Evolutionary conservation across 2,329 filamentous ascomycete genomes (phyloP), one percentile per base, ranked within the genome.

Genomic region (Botryosphaeria dothidea): DNA sequence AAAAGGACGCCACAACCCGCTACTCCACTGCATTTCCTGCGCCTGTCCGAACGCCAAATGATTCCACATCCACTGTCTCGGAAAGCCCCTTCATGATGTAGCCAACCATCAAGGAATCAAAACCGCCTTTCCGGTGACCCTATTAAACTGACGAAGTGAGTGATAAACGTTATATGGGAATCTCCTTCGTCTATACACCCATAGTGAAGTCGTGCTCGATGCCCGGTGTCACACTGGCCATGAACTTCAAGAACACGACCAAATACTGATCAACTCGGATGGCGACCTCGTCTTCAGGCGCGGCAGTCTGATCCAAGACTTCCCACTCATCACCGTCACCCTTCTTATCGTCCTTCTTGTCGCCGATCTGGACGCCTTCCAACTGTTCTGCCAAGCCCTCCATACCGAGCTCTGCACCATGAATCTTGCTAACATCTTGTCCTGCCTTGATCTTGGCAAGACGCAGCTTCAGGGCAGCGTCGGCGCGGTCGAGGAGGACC

Each of bases 201-300:
- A 97, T 97, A 0, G 94, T 98, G 77, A 96, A 97, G 77, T 98
- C 94, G 78, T 97, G 92, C 80, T 98, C 94, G 78, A 99, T 98
- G 54, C 93, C 93, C 5, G 95, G 95, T 17, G 94, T 98, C 49
- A 99, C 95, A 72, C 76, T 79, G 70, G 82, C 82, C 81, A 84
- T 83, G 74, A 91, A 91, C 85, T 95, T 95, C 66, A 95, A 81
- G 78, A 95, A 95, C 3, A 95, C 92, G 15, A 95, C 90, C 29
- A 95, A 83, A 73, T 95, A 95, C 79, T 95, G 92, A 72, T 96
- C 92, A n/a, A 94, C 91, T 17, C 92, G 85, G 68, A 94, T 93
- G 27, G 91, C 91, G 41, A 91, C 89, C 74, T 93, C 91, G 31
- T 92, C 90, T 65, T 91, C 89, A 56, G 82, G 81, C 68, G 85